These are phyloP conservation scores for Hippophae tibetana DNA, from an alignment of 306 rosid genomes.

Conservation along the genomic window DNA sequence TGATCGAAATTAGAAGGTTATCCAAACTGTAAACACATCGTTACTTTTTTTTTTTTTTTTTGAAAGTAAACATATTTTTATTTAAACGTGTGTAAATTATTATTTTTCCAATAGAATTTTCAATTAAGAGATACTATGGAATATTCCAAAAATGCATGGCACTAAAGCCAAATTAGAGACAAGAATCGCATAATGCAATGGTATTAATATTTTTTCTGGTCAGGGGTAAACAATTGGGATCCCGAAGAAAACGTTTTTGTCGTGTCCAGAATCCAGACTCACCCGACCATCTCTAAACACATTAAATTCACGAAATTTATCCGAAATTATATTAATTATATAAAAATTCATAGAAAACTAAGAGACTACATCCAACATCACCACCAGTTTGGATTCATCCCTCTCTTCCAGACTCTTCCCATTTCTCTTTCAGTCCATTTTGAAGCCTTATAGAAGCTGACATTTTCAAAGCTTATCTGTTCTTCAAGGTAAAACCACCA, in stretches of 20 bases:
- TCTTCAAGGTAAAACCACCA: constrained; percentile 9
- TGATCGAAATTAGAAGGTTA: too few relatives aligned
- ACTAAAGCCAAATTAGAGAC: too few relatives aligned
- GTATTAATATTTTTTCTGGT: too few relatives aligned
- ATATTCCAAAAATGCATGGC: too few relatives aligned
- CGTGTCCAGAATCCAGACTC: neutral
- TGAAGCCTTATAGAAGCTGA: neutral
- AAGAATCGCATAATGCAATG: too few relatives aligned
- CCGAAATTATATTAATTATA: neutral
- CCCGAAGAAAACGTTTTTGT: constrained; percentile 22
- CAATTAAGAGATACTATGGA: too few relatives aligned
- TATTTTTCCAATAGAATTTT: too few relatives aligned
- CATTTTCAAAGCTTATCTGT: neutral
- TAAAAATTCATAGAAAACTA: neutral
- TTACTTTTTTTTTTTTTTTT: too few relatives aligned
- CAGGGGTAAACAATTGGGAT: constrained; percentile 5
- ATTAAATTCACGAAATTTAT: neutral
- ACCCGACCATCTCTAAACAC: neutral
- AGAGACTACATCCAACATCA: constrained; percentile 7
- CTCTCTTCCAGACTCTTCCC: constrained; percentile 19
- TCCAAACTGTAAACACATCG: too few relatives aligned
- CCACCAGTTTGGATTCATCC: constrained; percentile 20
- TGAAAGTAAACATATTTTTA: too few relatives aligned
- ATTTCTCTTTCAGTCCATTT: constrained; percentile 12
- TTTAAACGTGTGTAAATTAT: too few relatives aligned